These are phyloP conservation scores for Exophiala mesophila DNA, from an alignment of 2,329 filamentous ascomycete genomes.

Conservation along the genomic window DNA sequence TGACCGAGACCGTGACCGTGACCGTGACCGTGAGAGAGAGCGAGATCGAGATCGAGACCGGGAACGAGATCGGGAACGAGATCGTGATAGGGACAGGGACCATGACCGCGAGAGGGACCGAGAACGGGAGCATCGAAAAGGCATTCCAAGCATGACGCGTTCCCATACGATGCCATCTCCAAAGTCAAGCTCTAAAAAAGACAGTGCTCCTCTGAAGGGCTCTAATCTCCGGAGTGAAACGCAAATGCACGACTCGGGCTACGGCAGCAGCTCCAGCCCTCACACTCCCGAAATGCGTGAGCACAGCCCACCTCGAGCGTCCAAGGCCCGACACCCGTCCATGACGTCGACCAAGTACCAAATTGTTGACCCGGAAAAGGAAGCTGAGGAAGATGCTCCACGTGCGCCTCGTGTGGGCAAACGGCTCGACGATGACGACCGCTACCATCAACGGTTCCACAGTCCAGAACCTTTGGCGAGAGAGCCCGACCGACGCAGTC, in stretches of 20 bases:
- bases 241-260: conserved; percentile 38
- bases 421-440: conserved; percentile 10
- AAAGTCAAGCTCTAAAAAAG: conserved; percentile 28
- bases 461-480: conserved; percentile 18
- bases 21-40: conserved; percentile 12
- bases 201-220: conserved; percentile 30
- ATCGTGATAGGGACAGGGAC: conserved; percentile 11
- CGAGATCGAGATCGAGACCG: conserved; percentile 10
- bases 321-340: conserved; percentile 13
- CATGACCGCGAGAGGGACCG: conserved; percentile 10
- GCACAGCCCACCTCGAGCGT: conserved; percentile 28
- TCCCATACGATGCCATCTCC: conserved; percentile 30
- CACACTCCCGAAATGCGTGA: conserved; percentile 39
- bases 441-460: conserved; percentile 9
- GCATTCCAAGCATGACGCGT: conserved; percentile 30
- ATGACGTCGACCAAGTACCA: conserved; percentile 23
- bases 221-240: conserved; percentile 35
- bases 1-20: conserved; percentile 10
- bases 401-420: conserved; percentile 12
- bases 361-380: conserved; percentile 16
- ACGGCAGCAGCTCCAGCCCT: conserved; percentile 37
- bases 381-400: conserved; percentile 12
- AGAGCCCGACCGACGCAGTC: conserved; percentile 17
- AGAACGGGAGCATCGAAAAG: conserved; percentile 25
- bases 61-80: conserved; percentile 15